phyloP scores from a whole-genome alignment of 2,329 filamentous ascomycete genomes.

The Colletotrichum karsti region DNA sequence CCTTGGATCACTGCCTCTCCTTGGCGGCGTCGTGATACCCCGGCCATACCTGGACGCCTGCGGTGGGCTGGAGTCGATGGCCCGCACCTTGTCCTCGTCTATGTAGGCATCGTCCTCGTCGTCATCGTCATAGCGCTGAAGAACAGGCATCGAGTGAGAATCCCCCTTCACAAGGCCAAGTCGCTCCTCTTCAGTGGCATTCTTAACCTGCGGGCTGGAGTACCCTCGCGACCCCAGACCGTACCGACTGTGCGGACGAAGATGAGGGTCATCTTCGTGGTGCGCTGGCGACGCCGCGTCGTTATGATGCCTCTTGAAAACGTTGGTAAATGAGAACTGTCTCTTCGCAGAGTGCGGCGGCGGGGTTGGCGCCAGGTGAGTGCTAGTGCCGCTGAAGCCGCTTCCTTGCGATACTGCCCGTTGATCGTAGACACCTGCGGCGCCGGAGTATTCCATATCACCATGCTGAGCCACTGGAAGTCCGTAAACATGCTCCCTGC shows the following conservation, averaged over 20 bases:
- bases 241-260: conserved; percentile 25
- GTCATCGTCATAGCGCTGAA: conserved; percentile 46
- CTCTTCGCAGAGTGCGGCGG: conserved; percentile 71
- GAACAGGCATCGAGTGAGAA: conserved; percentile 43
- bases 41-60: conserved; percentile 47
- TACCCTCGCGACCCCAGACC: conserved; percentile 45
- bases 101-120: conserved; percentile 40
- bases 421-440: conserved; percentile 46
- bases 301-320: conserved; percentile 71
- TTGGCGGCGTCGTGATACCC: conserved; percentile 50
- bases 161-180: conserved; percentile 85
- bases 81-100: conserved; percentile 36
- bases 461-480: conserved; percentile 50
- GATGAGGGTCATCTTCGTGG: conserved; percentile 35
- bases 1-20: conserved; percentile 37
- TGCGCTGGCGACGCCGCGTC: conserved; percentile 34
- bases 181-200: conserved; percentile 82
- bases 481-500: conserved; percentile 54
- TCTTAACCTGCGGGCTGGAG: conserved; percentile 52
- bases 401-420: conserved; percentile 47
- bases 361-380: conserved; percentile 63
- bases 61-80: conserved; percentile 19
- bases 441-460: conserved; percentile 59
- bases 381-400: conserved; percentile 50
- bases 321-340: conserved; percentile 92